Base-by-base conservation (phyloP, 2,329 filamentous ascomycete genomes). In the Penicillium sclerotiorum region DNA sequence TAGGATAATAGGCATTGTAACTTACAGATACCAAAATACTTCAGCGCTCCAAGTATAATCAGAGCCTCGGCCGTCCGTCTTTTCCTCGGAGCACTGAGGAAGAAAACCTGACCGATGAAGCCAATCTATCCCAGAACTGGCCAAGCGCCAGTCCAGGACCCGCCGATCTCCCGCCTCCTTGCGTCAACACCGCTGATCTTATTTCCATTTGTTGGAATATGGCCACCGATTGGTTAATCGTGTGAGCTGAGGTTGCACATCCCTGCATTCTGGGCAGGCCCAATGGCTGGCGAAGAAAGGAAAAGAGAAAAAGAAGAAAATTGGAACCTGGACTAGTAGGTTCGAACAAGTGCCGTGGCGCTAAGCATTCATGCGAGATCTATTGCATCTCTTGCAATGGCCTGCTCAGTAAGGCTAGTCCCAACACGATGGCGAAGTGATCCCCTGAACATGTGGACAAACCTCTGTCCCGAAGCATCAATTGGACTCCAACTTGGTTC, bases 91-190 rank as follows among this genome's bases (percentile, higher is more conserved):
- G 42, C n/a, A 22, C 47, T 41, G 30, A 37, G 39, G 48, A 45
- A 45, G 18, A 17, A 38, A 37, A 37, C 15, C 22, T 22, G 18
- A 33, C 15, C 17, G 13, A 37, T 33, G 11, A 32, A 42, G 17
- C 20, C 27, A 44, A 41, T 30, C 28, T 30, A 44, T 48, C n/a
- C 30, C 46, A 20, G n/a, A 32, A 30, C 5, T 11, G 40, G 47
- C 23, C 33, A 46, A 28, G 25, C 9, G 5, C 7, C 7, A 49
- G 25, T 27, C 53, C 47, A 48, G 20, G 47, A 22, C 42, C 41
- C 45, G 53, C 49, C 30, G 57, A 60, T 60, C 57, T 60, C 57
- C 56, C 57, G 57, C 21, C 46, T 41, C 30, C 45, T 59, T 60
- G 51, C 57, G 52, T 58, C 44, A 49, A 48, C 41, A 30, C 45